These are phyloP conservation scores for Hypoxylon crocopeplum DNA, from an alignment of 495 filamentous ascomycete species.

Conservation along the genomic window DNA sequence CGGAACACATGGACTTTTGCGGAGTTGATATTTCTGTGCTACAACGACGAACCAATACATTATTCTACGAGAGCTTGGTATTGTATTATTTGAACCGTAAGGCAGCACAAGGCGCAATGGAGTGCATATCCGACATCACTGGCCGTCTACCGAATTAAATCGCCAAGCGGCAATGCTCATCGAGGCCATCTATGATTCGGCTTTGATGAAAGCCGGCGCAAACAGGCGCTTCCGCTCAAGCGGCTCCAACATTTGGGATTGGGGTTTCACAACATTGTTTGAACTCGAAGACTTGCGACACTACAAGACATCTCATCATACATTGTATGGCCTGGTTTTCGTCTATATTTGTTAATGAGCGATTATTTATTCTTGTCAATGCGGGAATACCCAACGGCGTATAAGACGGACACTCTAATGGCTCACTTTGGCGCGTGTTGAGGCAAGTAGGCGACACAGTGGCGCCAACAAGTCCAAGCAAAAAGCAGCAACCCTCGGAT, in stretches of 20 bases:
- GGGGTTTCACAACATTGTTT: slow-evolving; percentile 9
- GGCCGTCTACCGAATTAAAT: slow-evolving; percentile 1
- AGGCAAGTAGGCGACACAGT: slow-evolving; percentile 14
- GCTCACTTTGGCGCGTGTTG: slow-evolving; percentile 24
- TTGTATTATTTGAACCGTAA: too few species aligned
- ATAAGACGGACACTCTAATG: slow-evolving; percentile 10
- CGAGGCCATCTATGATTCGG: too few species aligned
- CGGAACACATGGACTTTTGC: slow-evolving; percentile 11
- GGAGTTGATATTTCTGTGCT: slow-evolving; percentile 10
- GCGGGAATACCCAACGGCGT: slow-evolving; percentile 11
- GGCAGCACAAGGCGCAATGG: too few species aligned
- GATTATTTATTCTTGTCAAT: not conserved
- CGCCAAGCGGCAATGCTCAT: too few species aligned
- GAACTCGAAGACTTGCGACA: not conserved
- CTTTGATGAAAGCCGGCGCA: not conserved
- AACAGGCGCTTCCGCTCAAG: not conserved
- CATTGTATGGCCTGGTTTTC: too few species aligned
- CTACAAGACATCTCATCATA: slow-evolving; percentile 6
- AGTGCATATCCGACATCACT: slow-evolving; percentile 25
- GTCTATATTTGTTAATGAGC: not conserved
- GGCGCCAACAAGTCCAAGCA: slow-evolving; percentile 30
- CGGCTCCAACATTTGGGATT: slow-evolving; percentile 1
- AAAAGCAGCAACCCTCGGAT: not conserved
- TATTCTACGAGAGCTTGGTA: too few species aligned
- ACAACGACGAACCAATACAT: slow-evolving; percentile 12